phyloP scores from a whole-genome alignment of 2,329 filamentous ascomycete genomes.

The Colletotrichum sp. region DNA sequence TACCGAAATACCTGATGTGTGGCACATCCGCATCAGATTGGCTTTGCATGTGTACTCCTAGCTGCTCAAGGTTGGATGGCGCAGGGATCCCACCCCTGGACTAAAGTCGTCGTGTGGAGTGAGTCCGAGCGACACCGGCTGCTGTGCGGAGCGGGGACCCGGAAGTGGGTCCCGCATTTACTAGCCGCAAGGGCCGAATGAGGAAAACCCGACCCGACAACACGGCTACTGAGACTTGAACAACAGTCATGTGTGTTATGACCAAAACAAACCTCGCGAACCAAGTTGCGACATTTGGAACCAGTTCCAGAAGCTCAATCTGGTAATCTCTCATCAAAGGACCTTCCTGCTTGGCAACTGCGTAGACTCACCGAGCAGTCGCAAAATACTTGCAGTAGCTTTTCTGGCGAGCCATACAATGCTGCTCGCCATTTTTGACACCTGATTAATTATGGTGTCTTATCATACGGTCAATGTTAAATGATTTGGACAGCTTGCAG shows the following conservation, averaged over 20 bases:
- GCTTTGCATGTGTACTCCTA: rapidly evolving
- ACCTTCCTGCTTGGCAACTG: background rate
- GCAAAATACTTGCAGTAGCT: background rate
- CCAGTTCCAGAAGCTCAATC: background rate
- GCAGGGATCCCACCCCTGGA: background rate
- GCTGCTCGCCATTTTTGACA: background rate
- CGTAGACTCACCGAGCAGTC: background rate
- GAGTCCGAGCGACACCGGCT: background rate
- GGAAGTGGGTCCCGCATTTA: background rate
- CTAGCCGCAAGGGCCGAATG: background rate
- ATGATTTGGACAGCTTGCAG: background rate
- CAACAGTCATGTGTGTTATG: background rate
- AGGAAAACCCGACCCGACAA: background rate
- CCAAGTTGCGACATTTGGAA: background rate
- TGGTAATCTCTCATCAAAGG: background rate
- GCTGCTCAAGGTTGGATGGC: background rate
- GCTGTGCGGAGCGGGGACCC: background rate
- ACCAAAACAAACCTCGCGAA: background rate
- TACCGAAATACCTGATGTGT: background rate
- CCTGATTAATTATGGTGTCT: rapidly evolving
- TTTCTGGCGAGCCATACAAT: background rate
- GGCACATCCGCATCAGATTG: background rate
- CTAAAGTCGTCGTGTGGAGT: background rate
- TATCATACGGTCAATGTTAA: background rate
- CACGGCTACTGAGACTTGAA: background rate